Percentiles rank a stretch among this genome's conserved stretches.
Conservation (phyloP, 1,139 yeast species). For the Candida pseudoviswanathii region DNA sequence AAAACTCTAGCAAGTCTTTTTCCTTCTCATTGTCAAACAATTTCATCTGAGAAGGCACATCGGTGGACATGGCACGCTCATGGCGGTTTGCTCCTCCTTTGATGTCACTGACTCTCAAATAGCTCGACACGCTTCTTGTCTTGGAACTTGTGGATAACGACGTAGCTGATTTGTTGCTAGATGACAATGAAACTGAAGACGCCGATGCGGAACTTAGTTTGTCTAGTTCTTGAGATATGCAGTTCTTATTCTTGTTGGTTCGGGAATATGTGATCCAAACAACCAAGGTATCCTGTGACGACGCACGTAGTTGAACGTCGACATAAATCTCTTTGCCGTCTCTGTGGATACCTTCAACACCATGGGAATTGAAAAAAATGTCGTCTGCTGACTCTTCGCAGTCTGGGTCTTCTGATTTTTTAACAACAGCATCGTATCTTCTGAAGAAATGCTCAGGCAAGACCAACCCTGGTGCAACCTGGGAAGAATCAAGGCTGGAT, state of each 20-base stretch:
- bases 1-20: conserved; percentile 34
- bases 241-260: conserved; percentile 25
- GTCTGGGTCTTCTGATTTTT: conserved; percentile 15
- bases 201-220: conserved; percentile 25
- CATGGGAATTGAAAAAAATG: conserved; percentile 61
- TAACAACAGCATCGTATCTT: conserved; percentile 44
- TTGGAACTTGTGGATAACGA: conserved; percentile 9
- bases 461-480: conserved; percentile 57
- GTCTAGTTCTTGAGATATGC: conserved; percentile 27
- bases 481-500: conserved; percentile 37
- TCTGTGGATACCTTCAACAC: conserved; percentile 66
- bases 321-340: conserved; percentile 68
- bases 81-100: conserved; percentile 15
- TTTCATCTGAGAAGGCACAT: conserved; percentile 59
- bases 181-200: conserved; percentile 13
- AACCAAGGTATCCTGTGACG: conserved; percentile 59
- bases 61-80: conserved; percentile 6
- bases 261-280: conserved; percentile 90
- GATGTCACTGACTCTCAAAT: conserved; percentile 4
- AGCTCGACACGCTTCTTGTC: conserved; percentile 5
- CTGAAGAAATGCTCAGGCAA: conserved; percentile 90
- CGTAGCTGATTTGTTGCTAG: conserved; percentile 9
- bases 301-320: conserved; percentile 80
- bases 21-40: conserved; percentile 42
- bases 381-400: conserved; percentile 30